These are phyloP conservation scores for Saposhnikovia divaricata DNA, from an alignment of 129 eudicot genomes.

Conservation along the genomic window DNA sequence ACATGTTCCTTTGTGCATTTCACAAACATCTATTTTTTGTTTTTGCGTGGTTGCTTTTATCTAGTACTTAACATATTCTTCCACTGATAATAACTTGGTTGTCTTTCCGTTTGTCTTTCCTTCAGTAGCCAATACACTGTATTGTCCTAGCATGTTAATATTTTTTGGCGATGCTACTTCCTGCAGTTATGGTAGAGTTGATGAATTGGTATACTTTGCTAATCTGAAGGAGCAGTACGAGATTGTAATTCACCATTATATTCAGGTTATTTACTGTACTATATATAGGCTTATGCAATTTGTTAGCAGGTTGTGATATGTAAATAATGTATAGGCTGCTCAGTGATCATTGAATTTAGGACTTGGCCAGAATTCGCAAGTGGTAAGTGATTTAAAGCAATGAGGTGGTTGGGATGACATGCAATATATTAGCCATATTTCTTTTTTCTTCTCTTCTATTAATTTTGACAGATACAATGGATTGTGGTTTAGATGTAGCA, in stretches of 20 bases:
- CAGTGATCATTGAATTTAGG: neutral
- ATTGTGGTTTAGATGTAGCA: neutral
- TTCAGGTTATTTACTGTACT: slow-evolving; percentile 52
- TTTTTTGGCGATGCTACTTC: neutral
- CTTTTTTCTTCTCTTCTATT: neutral
- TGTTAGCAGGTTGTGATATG: neutral
- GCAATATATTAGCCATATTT: neutral
- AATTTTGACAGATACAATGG: neutral
- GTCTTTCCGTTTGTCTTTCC: too few relatives aligned
- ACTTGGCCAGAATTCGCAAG: neutral
- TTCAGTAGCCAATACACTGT: neutral
- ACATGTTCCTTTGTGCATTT: neutral
- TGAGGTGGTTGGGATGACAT: neutral
- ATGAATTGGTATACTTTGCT: slow-evolving; percentile 94
- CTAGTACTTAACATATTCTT: neutral
- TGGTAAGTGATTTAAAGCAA: neutral
- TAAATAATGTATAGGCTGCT: neutral
- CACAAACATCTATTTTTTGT: neutral
- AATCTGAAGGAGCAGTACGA: slow-evolving; percentile 87
- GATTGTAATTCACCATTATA: slow-evolving; percentile 84
- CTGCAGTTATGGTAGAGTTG: slow-evolving; percentile 93
- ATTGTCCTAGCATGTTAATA: neutral
- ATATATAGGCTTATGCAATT: neutral
- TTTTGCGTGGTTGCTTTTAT: neutral
- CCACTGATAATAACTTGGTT: neutral